Evolutionary conservation across 371 early-diverging fungal genomes (phyloP).

Genomic region (Funneliformis caledonium): DNA sequence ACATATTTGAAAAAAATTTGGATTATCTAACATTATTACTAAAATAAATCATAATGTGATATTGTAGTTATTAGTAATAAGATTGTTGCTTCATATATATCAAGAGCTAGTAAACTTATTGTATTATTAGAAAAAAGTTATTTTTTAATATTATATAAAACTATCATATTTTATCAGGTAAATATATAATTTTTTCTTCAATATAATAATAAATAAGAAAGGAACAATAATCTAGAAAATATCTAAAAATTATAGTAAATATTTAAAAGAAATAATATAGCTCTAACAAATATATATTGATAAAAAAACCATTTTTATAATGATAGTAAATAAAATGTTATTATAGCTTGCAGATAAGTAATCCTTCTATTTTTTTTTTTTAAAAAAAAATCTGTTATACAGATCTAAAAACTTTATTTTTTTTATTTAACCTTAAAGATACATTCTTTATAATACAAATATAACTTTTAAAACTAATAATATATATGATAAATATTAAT

Average conservation of each 20-base stretch:
- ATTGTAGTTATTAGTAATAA: slow-evolving; percentile 49
- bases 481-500: slow-evolving; percentile 42
- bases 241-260: slow-evolving; percentile 44
- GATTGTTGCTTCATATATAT: slow-evolving; percentile 50
- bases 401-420: neutral
- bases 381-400: neutral
- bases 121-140: slow-evolving; percentile 49
- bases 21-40: slow-evolving; percentile 20
- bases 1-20: too few species aligned
- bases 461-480: slow-evolving; percentile 48
- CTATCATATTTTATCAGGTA: too few species aligned
- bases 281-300: slow-evolving; percentile 43
- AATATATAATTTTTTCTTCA: neutral
- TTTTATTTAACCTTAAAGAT: slow-evolving; percentile 46
- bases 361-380: too few species aligned
- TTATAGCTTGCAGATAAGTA: slow-evolving; percentile 49
- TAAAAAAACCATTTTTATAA: slow-evolving; percentile 48
- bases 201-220: slow-evolving; percentile 28
- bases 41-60: slow-evolving; percentile 45
- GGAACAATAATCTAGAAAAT: slow-evolving; percentile 53
- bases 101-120: slow-evolving; percentile 50
- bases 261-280: slow-evolving; percentile 46
- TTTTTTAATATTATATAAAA: neutral
- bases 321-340: slow-evolving; percentile 49
- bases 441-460: slow-evolving; percentile 52